phyloP scores from a whole-genome alignment of 768 basidiomycete species.

The Hemileccinum impolitum region DNA sequence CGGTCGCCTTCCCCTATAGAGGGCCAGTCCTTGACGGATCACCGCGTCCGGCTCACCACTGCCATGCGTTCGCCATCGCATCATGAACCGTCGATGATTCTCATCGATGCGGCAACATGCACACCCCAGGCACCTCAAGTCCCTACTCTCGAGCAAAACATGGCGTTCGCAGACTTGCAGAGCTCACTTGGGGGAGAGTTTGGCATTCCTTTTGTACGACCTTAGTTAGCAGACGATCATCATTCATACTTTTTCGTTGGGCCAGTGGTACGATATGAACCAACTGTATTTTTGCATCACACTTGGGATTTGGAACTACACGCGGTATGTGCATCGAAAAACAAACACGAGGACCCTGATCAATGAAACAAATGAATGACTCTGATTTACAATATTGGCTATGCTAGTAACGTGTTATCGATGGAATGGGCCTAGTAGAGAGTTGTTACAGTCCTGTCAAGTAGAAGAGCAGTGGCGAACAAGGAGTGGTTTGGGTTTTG shows the following conservation, averaged over 20 bases:
- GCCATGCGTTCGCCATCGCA: conserved; percentile 24
- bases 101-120: conserved; percentile 36
- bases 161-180: conserved; percentile 74
- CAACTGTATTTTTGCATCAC: conserved; percentile 6
- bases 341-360: conserved; percentile 12
- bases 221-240: conserved; percentile 1
- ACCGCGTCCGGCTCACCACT: conserved; percentile 25
- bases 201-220: conserved; percentile 21
- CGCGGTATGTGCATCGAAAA: conserved; percentile 20
- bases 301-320: no score
- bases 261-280: background rate
- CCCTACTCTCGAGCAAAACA: conserved; percentile 78
- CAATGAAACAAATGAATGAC: conserved; percentile 28
- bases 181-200: conserved; percentile 38
- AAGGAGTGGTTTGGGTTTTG: conserved; percentile 24
- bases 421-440: conserved; percentile 15
- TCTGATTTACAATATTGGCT: conserved; percentile 25
- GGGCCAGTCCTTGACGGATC: conserved; percentile 18
- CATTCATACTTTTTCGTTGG: background rate
- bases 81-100: conserved; percentile 34
- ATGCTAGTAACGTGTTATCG: conserved; percentile 23
- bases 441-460: conserved; percentile 28
- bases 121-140: conserved; percentile 46
- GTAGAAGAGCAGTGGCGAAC: conserved; percentile 13
- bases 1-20: conserved; percentile 48